Evolutionary conservation across 2,329 filamentous ascomycete genomes (phyloP).

Genomic region (Seiridium unicorne): DNA sequence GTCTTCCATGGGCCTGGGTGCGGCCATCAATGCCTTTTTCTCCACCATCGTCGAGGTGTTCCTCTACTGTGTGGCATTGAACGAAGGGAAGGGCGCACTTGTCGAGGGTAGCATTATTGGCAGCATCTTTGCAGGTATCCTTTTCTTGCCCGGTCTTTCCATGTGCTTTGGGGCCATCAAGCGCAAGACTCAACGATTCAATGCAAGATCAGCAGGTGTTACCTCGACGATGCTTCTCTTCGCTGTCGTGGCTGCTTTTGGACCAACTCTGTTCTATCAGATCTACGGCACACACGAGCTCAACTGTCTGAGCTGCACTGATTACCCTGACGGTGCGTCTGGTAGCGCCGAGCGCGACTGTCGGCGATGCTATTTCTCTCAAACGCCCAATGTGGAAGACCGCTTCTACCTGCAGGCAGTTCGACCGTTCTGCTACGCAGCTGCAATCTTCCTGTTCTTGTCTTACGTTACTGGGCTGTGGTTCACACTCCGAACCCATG

Average conservation of each 20-base stretch:
- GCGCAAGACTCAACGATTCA: conserved; percentile 97
- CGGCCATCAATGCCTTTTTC: conserved; percentile 97
- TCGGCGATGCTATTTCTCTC: conserved; percentile 89
- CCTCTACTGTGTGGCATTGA: conserved; percentile 91
- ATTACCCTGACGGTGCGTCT: conserved; percentile 36
- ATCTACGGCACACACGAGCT: conserved; percentile 98
- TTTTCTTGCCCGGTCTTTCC: conserved; percentile 90
- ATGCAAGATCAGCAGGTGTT: conserved; percentile 91
- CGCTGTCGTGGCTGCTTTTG: conserved; percentile 91
- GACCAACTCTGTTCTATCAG: conserved; percentile 95
- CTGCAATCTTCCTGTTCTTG: conserved; percentile 80
- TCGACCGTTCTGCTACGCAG: conserved; percentile 88
- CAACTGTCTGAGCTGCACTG: conserved; percentile 70
- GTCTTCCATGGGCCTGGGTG: conserved; percentile 96
- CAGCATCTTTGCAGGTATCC: conserved; percentile 94
- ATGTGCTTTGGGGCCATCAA: conserved; percentile 99
- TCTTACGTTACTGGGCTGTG: conserved; percentile 92
- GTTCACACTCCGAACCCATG: conserved; percentile 94
- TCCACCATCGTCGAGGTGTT: conserved; percentile 97
- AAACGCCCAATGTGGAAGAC: conserved; percentile 79
- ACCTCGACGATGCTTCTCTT: conserved; percentile 98
- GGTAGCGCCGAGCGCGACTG: conserved; percentile 66
- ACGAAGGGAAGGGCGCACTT: conserved; percentile 85
- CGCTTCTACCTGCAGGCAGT: conserved; percentile 89
- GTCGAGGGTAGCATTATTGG: conserved; percentile 97